A percentile compares a stretch with the other conserved stretches of the same genome.
Conservation (phyloP, 2,329 filamentous ascomycete species). For the Nigrospora oryzae region DNA sequence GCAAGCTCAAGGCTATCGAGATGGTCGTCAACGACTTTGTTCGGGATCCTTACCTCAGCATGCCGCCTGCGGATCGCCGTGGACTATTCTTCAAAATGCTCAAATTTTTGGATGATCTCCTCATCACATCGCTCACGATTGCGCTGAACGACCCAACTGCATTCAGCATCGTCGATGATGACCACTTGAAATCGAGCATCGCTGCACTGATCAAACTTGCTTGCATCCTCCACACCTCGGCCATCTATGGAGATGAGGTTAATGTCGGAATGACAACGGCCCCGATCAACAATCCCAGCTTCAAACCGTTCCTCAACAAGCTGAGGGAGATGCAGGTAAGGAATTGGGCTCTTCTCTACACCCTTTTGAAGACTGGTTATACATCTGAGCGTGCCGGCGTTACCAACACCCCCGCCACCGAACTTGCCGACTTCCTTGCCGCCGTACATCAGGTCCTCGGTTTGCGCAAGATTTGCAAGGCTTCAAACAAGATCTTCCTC, state of each 20-base stretch:
- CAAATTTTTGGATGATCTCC: slow-evolving; percentile 69
- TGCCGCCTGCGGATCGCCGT: slow-evolving; percentile 56
- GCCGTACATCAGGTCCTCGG: slow-evolving; percentile 79
- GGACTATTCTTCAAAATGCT: slow-evolving; percentile 66
- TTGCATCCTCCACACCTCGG: slow-evolving; percentile 69
- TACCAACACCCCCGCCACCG: slow-evolving; percentile 60
- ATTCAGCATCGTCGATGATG: slow-evolving; percentile 78
- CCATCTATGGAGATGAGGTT: slow-evolving; percentile 80
- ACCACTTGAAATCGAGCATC: slow-evolving; percentile 67
- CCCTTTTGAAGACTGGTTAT: slow-evolving; percentile 67
- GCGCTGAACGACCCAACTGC: slow-evolving; percentile 58
- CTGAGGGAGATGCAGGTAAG: slow-evolving; percentile 82
- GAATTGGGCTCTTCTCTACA: slow-evolving; percentile 82
- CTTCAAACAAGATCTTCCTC: slow-evolving; percentile 78
- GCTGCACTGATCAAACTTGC: slow-evolving; percentile 62
- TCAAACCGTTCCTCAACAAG: slow-evolving; percentile 53
- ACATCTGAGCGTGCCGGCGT: slow-evolving; percentile 52
- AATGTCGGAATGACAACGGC: slow-evolving; percentile 63
- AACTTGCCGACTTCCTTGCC: slow-evolving; percentile 71
- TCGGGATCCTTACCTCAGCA: slow-evolving; percentile 53
- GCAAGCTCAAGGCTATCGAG: slow-evolving; percentile 77
- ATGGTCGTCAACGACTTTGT: slow-evolving; percentile 60
- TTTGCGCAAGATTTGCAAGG: slow-evolving; percentile 75
- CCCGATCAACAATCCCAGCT: slow-evolving; percentile 48
- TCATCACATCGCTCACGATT: slow-evolving; percentile 62